These are phyloP conservation scores for Cercospora sp. DNA, from an alignment of 2,329 filamentous ascomycete genomes.

Conservation along the genomic window DNA sequence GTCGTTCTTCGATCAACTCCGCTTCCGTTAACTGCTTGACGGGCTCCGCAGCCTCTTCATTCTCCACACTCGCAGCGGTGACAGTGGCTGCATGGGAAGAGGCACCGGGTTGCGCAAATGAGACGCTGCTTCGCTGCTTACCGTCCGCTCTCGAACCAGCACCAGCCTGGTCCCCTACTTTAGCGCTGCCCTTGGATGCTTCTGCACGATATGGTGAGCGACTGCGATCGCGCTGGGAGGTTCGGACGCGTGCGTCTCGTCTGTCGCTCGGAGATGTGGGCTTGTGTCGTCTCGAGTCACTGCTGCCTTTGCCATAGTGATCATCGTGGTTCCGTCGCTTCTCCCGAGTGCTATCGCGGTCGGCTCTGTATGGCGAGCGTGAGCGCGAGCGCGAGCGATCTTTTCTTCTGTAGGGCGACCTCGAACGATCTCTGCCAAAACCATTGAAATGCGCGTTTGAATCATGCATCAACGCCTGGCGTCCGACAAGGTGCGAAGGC, in stretches of 20 bases:
- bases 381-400: slow-evolving; percentile 38
- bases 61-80: not conserved
- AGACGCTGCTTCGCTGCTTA: slow-evolving; percentile 24
- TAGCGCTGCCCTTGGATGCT: slow-evolving; percentile 6
- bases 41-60: slow-evolving; percentile 40
- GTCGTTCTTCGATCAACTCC: slow-evolving; percentile 79
- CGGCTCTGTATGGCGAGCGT: slow-evolving; percentile 35
- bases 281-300: slow-evolving; percentile 62
- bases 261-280: slow-evolving; percentile 36
- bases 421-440: slow-evolving; percentile 44
- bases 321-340: slow-evolving; percentile 69
- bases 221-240: slow-evolving; percentile 26
- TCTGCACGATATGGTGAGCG: slow-evolving; percentile 32
- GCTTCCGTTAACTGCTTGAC: slow-evolving; percentile 69
- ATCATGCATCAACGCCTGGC: slow-evolving; percentile 26
- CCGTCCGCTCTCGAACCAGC: slow-evolving; percentile 8
- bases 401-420: slow-evolving; percentile 57
- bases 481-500: slow-evolving; percentile 27
- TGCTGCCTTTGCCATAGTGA: slow-evolving; percentile 52
- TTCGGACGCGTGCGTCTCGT: slow-evolving; percentile 14
- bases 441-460: slow-evolving; percentile 35
- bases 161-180: slow-evolving; percentile 22
- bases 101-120: slow-evolving; percentile 26
- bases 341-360: slow-evolving; percentile 47
- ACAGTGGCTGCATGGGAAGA: slow-evolving; percentile 5